Evolutionary conservation across 2,329 filamentous ascomycete genomes (phyloP).

Genomic region (Talaromyces sp.): DNA sequence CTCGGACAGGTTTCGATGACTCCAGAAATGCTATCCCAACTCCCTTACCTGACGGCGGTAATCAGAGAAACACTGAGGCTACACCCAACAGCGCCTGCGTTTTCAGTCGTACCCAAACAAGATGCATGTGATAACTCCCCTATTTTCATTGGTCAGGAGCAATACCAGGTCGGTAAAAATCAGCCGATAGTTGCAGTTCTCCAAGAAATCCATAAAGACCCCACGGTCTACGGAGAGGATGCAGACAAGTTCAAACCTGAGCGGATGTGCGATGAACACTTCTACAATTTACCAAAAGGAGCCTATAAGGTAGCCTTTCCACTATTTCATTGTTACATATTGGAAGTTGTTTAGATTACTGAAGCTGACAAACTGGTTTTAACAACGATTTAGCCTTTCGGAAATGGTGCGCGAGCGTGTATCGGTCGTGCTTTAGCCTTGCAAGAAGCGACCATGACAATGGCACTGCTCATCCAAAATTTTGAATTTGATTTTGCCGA

Average conservation of each 20-base stretch:
- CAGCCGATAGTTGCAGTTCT: background rate
- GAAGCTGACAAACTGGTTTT: background rate
- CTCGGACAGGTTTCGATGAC: background rate
- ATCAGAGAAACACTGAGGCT: background rate
- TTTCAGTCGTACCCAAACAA: background rate
- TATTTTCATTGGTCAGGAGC: background rate
- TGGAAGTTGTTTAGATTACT: background rate
- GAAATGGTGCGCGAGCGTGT: background rate
- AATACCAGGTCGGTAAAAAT: background rate
- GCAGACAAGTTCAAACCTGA: background rate
- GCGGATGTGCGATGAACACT: background rate
- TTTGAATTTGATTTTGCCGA: background rate
- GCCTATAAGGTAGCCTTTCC: background rate
- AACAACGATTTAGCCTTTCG: background rate
- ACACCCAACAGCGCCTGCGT: background rate
- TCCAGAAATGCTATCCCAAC: background rate
- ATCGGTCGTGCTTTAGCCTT: background rate
- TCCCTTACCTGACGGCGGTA: constrained; percentile 2
- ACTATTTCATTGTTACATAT: background rate
- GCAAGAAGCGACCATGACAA: background rate
- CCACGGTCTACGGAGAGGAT: background rate
- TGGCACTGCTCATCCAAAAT: background rate
- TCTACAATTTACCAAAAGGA: background rate
- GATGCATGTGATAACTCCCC: background rate
- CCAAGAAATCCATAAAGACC: background rate